Percentiles rank a stretch among this genome's conserved stretches.
Evolutionary conservation across 768 basidiomycete genomes (phyloP).

Genomic region (Favolaschia claudopus): DNA sequence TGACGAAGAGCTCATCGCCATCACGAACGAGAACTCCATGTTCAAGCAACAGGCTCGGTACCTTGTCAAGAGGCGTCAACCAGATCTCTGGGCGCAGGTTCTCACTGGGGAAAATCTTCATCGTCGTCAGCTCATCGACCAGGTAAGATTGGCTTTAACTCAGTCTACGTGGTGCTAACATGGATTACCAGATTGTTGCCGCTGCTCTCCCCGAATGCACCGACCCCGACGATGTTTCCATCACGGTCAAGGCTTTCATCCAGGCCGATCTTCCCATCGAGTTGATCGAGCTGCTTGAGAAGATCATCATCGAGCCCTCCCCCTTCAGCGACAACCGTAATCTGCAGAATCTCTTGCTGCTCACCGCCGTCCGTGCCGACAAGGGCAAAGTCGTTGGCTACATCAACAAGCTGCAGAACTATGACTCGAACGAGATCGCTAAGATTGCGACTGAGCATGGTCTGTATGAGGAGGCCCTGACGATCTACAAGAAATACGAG

Average conservation of each 20-base stretch:
- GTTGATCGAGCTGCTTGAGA: conserved; percentile 96
- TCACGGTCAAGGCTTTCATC: conserved; percentile 98
- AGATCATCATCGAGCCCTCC: conserved; percentile 96
- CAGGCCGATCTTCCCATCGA: conserved; percentile 96
- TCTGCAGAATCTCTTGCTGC: conserved; percentile 91
- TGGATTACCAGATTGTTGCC: conserved; percentile 73
- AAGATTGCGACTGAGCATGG: conserved; percentile 97
- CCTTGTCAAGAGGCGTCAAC: conserved; percentile 93
- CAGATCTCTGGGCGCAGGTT: conserved; percentile 97
- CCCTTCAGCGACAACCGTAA: conserved; percentile 98
- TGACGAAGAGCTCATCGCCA: conserved; percentile 94
- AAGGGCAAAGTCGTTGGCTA: conserved; percentile 98
- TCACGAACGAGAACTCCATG: conserved; percentile 99
- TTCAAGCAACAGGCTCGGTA: conserved; percentile 99
- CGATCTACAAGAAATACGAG: conserved; percentile 97
- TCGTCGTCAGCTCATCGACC: conserved; percentile 93
- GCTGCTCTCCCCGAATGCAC: conserved; percentile 97
- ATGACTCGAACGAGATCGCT: conserved; percentile 94
- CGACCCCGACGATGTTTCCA: conserved; percentile 97
- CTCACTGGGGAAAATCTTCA: conserved; percentile 89
- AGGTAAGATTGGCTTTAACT: conserved; percentile 52
- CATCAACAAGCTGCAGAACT: conserved; percentile 96
- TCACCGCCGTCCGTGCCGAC: conserved; percentile 97
- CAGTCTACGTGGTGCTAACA: neutral
- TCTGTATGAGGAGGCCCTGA: conserved; percentile 94